Evolutionary conservation across 1,284 basidiomycete species (phyloP).

Genomic region (Vanrija humicola): DNA sequence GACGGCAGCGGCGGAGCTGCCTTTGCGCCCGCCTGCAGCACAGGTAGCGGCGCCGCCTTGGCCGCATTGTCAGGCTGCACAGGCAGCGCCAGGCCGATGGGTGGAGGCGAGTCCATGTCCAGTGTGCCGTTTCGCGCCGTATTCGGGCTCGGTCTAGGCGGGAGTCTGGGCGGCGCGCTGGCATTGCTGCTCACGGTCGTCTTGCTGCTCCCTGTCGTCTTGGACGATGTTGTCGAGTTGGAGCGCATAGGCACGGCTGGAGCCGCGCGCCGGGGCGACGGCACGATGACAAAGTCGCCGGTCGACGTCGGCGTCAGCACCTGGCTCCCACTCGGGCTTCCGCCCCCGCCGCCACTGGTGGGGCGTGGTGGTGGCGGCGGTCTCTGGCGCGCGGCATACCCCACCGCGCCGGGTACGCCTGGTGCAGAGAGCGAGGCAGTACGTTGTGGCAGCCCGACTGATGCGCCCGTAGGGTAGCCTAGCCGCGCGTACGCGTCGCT

Average conservation of each 20-base stretch:
- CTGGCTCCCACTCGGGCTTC: too few species aligned
- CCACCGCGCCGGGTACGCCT: too few species aligned
- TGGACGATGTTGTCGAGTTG: background rate
- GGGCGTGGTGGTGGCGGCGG: too few species aligned
- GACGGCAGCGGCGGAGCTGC: background rate
- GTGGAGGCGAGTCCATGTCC: slow-evolving; percentile 12
- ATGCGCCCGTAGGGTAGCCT: slow-evolving; percentile 14
- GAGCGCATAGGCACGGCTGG: slow-evolving; percentile 4
- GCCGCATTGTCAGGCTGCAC: slow-evolving; percentile 9
- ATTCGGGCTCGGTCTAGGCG: background rate
- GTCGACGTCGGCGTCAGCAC: slow-evolving; percentile 33
- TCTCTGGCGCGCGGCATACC: too few species aligned
- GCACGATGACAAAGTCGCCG: slow-evolving; percentile 40
- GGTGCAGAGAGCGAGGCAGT: too few species aligned
- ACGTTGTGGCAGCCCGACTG: background rate
- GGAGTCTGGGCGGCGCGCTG: background rate
- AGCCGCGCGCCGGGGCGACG: slow-evolving; percentile 10
- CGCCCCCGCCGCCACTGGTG: too few species aligned
- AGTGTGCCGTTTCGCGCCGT: slow-evolving; percentile 3
- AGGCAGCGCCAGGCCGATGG: slow-evolving; percentile 3
- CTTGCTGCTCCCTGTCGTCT: background rate
- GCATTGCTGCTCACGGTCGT: background rate
- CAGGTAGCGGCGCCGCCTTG: too few species aligned
- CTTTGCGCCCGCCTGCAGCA: background rate
- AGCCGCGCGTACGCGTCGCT: slow-evolving; percentile 9